Evolutionary conservation across 257 asterid species (phyloP).

Genomic region (Solanum peruvianum): DNA sequence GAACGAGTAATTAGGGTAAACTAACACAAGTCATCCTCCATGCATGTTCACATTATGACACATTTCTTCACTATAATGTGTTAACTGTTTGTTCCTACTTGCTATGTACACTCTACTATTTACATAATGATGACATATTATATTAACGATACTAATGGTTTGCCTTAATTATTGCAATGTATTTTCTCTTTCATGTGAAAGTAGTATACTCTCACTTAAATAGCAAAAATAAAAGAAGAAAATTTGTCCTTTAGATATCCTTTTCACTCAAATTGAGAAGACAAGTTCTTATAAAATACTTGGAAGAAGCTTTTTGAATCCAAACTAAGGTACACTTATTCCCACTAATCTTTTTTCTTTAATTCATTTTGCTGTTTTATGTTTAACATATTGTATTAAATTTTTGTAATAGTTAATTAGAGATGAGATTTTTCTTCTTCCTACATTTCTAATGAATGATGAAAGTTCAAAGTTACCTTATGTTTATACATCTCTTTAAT

Average conservation of each 20-base stretch:
- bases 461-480: background rate
- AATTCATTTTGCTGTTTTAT: background rate
- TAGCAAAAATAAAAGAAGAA: background rate
- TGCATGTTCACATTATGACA: background rate
- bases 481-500: background rate
- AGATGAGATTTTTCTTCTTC: background rate
- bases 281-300: background rate
- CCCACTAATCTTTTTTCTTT: background rate
- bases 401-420: background rate
- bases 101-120: background rate
- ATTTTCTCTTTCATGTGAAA: background rate
- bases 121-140: background rate
- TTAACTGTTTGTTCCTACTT: background rate
- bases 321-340: background rate
- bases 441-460: background rate
- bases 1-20: background rate
- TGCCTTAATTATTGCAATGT: background rate
- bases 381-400: background rate
- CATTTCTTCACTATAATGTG: background rate
- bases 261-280: background rate
- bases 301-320: background rate
- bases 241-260: background rate
- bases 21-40: background rate
- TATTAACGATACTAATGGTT: background rate
- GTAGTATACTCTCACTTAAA: background rate